Evolutionary conservation across 2,329 filamentous ascomycete genomes (phyloP), one percentile per base, ranked within the genome.

Genomic region (Colletotrichum noveboracense): DNA sequence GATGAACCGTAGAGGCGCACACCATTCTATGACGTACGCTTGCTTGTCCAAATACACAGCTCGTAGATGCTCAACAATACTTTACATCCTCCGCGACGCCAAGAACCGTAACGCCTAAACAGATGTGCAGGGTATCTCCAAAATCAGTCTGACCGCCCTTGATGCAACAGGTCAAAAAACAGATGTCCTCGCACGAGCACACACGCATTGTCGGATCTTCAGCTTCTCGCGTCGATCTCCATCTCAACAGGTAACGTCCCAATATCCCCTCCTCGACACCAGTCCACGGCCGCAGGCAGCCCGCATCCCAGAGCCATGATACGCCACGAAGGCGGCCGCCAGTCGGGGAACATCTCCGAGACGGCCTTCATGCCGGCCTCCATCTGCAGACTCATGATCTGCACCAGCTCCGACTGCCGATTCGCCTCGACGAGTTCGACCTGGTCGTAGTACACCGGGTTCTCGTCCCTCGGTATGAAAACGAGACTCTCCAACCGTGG

Each of bases 381-480:
- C 24, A 88, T 81, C 75, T 86, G 85, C 48, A 80, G 79, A 26
- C 80, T 80, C 77, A 88, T 83, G 38, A 84, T 81, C 61, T 83
- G 80, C 6, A 80, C 80, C 65, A 84, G 80, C 34, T 78, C 77
- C 8, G 82, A 80, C 55, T 83, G 80, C 14, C 83, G 78, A 12
- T 69, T 74, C 18, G 64, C 48, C 28, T 71, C 64, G 32, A 65
- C 56, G 34, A 84, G 80, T 16, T 76, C 78, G 30, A 78, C 77
- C 43, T 80, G 78, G 26, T 79, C 73, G 61, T 81, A 80, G 67
- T 83, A 82, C 58, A 82, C 64, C 5, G 81, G 81, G 75, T 85
- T 84, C 55, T 84, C 82, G 36, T 85, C 83, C 24, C 83, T 81
- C 26, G 86, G 86, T 55, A 89, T 85, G 70, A 89, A 86, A 55